Base-by-base conservation (phyloP, 2,329 filamentous ascomycete species). In the Fusarium austroafricanum region DNA sequence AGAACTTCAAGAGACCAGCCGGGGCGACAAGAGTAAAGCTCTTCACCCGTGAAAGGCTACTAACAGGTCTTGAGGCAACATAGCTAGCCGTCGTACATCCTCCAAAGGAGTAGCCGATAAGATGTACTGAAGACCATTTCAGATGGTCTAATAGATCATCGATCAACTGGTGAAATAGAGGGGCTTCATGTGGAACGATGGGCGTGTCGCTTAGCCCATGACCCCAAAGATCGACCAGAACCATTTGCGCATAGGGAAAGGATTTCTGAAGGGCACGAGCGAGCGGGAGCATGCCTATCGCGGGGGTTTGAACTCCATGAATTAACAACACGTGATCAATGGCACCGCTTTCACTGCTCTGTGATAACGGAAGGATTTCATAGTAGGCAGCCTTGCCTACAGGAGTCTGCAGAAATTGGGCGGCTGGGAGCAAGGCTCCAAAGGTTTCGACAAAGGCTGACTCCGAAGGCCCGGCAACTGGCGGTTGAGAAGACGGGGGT, bases 171-270 rank as follows among this genome's bases (percentile, higher is more conserved):
- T 83, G 80, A 56, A 87, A 86, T 1, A 86, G 61, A 0, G 54
- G 38, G 1, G 80, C 65, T 0, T 75, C 75, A 52, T 86, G 83
- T 0, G 84, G 68, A 0, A 70, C 29, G 2, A 82, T 4, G 0
- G 84, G 84, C 0, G 84, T 86, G 8, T 82, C 81, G 28, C 76
- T 81, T n/a, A 87, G 72, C 0, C 84, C 84, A 50, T 87, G 85
- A 29, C 85, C 85, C 83, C 83, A 87, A 12, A 83, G 79, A 55
- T 87, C 85, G 15, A 84, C 18, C 2, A 85, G 73, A 0, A 83
- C 80, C 31, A 82, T 75, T 12, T 82, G 76, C 0, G 82, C 71
- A 1, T 66, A 26, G 0, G 83, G 79, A 44, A 79, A 81, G 0
- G 65, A 67, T 0, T 71, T 35, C 2, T 76, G 74, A 2, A 87